Evolutionary conservation across 768 basidiomycete species (phyloP).

Genomic region (Suillus subalutaceus): DNA sequence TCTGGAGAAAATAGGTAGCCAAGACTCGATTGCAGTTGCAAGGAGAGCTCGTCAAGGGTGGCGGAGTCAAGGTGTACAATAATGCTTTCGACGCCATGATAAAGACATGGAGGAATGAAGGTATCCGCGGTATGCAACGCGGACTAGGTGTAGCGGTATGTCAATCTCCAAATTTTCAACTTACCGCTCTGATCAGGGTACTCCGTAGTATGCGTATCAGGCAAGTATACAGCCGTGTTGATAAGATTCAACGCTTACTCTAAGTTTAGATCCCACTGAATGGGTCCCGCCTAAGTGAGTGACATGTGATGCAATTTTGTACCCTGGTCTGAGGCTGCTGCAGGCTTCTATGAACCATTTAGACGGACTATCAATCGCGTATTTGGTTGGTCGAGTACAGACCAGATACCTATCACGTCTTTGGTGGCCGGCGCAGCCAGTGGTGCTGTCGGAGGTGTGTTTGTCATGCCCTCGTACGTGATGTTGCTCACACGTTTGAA

Average conservation of each 20-base stretch:
- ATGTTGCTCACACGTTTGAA: background rate
- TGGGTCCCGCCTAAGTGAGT: conserved; percentile 81
- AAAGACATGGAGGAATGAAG: conserved; percentile 91
- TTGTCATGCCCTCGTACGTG: conserved; percentile 10
- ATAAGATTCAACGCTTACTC: background rate
- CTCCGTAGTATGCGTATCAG: conserved; percentile 83
- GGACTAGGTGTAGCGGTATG: conserved; percentile 88
- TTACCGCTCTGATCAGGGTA: conserved; percentile 15
- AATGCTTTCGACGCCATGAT: conserved; percentile 84
- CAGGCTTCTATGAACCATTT: conserved; percentile 96
- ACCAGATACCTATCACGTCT: conserved; percentile 76
- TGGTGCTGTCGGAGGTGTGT: conserved; percentile 86
- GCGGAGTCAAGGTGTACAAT: conserved; percentile 78
- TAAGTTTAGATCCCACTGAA: conserved; percentile 79
- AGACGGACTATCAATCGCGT: conserved; percentile 68
- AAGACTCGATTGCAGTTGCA: conserved; percentile 97
- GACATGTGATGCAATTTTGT: background rate
- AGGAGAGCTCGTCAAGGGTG: conserved; percentile 85
- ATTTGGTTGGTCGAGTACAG: conserved; percentile 62
- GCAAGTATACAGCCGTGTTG: conserved; percentile 43
- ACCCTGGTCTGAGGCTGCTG: conserved; percentile 20
- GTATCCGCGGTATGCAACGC: conserved; percentile 88
- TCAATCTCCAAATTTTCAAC: conserved; percentile 15
- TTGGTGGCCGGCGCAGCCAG: conserved; percentile 86
- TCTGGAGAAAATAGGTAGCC: conserved; percentile 51